These are phyloP conservation scores for Phytophthora pistaciae DNA, from an alignment of 352 stramenopile genomes.

Conservation along the genomic window DNA sequence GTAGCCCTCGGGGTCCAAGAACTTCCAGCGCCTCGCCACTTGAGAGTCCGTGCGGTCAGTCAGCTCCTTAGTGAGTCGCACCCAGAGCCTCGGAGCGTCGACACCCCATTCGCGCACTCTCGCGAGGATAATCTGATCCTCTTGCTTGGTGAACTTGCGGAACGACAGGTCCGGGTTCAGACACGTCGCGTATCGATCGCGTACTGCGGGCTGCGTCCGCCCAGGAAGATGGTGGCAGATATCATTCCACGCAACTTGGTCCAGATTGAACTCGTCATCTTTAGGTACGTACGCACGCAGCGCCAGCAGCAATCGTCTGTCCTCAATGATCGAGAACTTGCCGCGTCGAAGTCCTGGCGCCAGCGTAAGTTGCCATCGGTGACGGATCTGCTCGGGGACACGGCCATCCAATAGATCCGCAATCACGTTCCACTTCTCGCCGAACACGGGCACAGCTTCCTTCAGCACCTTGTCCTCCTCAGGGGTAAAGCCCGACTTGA, in stretches of 20 bases:
- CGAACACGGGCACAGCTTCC: slow-evolving; percentile 67
- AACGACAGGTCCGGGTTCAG: slow-evolving; percentile 76
- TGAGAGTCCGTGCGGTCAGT: slow-evolving; percentile 63
- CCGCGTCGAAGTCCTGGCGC: slow-evolving; percentile 68
- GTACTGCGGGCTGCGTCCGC: slow-evolving; percentile 57
- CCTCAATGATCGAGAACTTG: slow-evolving; percentile 81
- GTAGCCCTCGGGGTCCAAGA: slow-evolving; percentile 49
- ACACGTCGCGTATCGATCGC: slow-evolving; percentile 75
- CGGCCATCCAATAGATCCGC: slow-evolving; percentile 79
- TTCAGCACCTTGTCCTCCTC: slow-evolving; percentile 65
- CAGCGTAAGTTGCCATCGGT: slow-evolving; percentile 78
- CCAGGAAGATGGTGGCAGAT: slow-evolving; percentile 71
- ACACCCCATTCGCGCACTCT: slow-evolving; percentile 51
- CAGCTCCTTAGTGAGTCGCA: slow-evolving; percentile 50
- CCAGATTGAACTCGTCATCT: slow-evolving; percentile 52
- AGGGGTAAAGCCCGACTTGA: slow-evolving; percentile 52
- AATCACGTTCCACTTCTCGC: slow-evolving; percentile 85
- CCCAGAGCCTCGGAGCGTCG: slow-evolving; percentile 47
- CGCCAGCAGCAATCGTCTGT: slow-evolving; percentile 70
- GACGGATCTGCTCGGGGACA: slow-evolving; percentile 77
- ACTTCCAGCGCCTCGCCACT: slow-evolving; percentile 51
- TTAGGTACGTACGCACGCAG: slow-evolving; percentile 62
- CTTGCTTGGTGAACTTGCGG: slow-evolving; percentile 58
- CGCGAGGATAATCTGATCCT: slow-evolving; percentile 55
- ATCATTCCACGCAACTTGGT: slow-evolving; percentile 65